phyloP scores from a whole-genome alignment of 192 early-diverging fungal species.

The Coemansia sp. region DNA sequence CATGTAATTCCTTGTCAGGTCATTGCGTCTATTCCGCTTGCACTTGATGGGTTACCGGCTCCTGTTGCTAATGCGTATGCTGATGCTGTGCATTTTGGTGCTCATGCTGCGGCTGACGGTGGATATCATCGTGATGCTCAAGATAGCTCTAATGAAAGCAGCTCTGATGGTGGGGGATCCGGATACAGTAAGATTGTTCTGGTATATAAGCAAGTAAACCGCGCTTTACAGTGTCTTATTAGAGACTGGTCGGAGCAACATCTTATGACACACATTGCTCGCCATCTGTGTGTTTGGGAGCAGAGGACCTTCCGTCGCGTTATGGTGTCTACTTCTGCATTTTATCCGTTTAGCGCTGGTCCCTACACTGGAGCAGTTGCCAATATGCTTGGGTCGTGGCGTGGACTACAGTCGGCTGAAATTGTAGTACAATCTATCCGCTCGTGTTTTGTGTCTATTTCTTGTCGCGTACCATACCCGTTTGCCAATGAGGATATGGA shows the following conservation, averaged over 20 bases:
- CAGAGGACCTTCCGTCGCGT: slow-evolving; percentile 35
- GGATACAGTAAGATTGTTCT: slow-evolving; percentile 46
- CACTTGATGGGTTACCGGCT: slow-evolving; percentile 38
- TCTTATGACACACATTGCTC: slow-evolving; percentile 49
- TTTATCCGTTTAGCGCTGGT: slow-evolving; percentile 38
- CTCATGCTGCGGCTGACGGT: slow-evolving; percentile 36
- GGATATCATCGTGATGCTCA: slow-evolving; percentile 32
- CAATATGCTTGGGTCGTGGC: slow-evolving; percentile 31
- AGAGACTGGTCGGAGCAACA: slow-evolving; percentile 55
- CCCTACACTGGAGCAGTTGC: slow-evolving; percentile 44
- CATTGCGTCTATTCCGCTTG: slow-evolving; percentile 43
- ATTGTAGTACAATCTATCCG: slow-evolving; percentile 39
- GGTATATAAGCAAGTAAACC: slow-evolving; percentile 42
- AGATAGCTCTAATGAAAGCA: background rate
- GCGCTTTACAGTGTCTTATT: slow-evolving; percentile 48
- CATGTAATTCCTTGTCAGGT: slow-evolving; percentile 52
- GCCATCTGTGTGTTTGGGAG: slow-evolving; percentile 49
- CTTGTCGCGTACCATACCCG: slow-evolving; percentile 45
- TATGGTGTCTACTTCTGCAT: slow-evolving; percentile 36
- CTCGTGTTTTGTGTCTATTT: slow-evolving; percentile 46
- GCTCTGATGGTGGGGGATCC: background rate
- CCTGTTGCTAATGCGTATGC: slow-evolving; percentile 35
- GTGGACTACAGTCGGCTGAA: slow-evolving; percentile 41
- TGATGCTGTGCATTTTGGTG: slow-evolving; percentile 48
- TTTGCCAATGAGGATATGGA: slow-evolving; percentile 31